Conservation (phyloP, 2,329 filamentous ascomycete species). For the Aureobasidium sp. region DNA sequence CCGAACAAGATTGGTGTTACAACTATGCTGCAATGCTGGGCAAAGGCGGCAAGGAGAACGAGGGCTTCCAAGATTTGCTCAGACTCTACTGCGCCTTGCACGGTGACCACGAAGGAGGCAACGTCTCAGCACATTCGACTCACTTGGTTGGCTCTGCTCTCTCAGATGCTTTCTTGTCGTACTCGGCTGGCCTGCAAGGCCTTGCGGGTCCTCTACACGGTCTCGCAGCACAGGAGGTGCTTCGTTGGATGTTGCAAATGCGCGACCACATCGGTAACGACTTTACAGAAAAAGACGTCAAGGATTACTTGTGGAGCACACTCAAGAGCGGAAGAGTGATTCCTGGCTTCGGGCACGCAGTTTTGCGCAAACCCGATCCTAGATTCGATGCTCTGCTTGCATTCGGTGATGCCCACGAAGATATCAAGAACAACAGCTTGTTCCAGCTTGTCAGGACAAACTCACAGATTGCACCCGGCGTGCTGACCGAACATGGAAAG, state of each 20-base stretch:
- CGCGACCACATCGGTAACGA: constrained; percentile 73
- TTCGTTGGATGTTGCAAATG: constrained; percentile 97
- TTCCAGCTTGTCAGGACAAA: constrained; percentile 94
- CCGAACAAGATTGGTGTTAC: constrained; percentile 92
- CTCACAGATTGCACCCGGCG: constrained; percentile 80
- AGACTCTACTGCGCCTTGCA: constrained; percentile 92
- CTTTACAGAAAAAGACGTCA: constrained; percentile 75
- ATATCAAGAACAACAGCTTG: constrained; percentile 79
- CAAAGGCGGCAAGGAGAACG: constrained; percentile 78
- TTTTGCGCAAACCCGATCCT: constrained; percentile 92
- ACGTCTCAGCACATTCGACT: constrained; percentile 91
- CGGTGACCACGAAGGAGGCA: constrained; percentile 96
- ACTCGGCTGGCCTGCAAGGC: constrained; percentile 91
- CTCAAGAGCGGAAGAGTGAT: constrained; percentile 92
- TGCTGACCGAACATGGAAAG: constrained; percentile 92
- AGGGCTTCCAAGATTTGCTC: constrained; percentile 91
- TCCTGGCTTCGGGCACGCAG: constrained; percentile 90
- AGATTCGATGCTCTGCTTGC: constrained; percentile 96
- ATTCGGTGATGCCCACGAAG: constrained; percentile 76
- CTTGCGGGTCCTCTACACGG: constrained; percentile 91
- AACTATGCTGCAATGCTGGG: constrained; percentile 97
- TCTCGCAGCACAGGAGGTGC: constrained; percentile 90
- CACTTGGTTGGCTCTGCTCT: constrained; percentile 93
- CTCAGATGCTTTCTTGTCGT: constrained; percentile 90
- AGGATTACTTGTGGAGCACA: constrained; percentile 84